These are phyloP conservation scores for Termitomyces eurrhizus DNA, from an alignment of 768 basidiomycete genomes.

Conservation along the genomic window DNA sequence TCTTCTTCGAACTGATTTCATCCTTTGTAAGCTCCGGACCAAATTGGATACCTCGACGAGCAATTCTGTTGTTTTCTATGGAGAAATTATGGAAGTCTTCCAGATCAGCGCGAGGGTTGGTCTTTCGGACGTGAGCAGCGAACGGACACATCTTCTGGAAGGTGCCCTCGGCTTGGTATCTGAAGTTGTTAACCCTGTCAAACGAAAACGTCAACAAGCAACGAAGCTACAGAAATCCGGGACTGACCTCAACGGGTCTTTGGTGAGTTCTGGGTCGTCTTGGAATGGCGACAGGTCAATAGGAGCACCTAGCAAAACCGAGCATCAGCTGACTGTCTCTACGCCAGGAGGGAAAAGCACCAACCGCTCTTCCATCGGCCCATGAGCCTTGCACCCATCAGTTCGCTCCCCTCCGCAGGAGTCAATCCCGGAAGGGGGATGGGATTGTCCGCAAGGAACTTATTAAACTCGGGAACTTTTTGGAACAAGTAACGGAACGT, in stretches of 20 bases:
- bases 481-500: constrained; percentile 50
- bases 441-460: constrained; percentile 40
- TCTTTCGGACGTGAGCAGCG: constrained; percentile 46
- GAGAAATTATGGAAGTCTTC: constrained; percentile 21
- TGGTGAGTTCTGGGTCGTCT: constrained; percentile 35
- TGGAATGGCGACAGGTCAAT: constrained; percentile 40
- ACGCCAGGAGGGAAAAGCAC: constrained; percentile 7
- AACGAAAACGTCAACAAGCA: neutral
- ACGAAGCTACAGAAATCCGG: constrained; percentile 1
- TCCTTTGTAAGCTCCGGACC: constrained; percentile 44
- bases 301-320: constrained; percentile 33
- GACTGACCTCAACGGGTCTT: constrained; percentile 30
- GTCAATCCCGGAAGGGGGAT: constrained; percentile 31
- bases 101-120: constrained; percentile 41
- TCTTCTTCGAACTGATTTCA: constrained; percentile 33
- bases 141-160: constrained; percentile 42
- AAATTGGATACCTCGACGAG: constrained; percentile 47
- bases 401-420: constrained; percentile 37
- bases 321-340: neutral
- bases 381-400: constrained; percentile 49
- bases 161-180: constrained; percentile 29
- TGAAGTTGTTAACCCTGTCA: constrained; percentile 40
- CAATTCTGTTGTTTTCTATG: constrained; percentile 33
- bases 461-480: constrained; percentile 48
- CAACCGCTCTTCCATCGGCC: constrained; percentile 55